Base-by-base conservation (phyloP, 306 rosid genomes). In the Delonix regia region DNA sequence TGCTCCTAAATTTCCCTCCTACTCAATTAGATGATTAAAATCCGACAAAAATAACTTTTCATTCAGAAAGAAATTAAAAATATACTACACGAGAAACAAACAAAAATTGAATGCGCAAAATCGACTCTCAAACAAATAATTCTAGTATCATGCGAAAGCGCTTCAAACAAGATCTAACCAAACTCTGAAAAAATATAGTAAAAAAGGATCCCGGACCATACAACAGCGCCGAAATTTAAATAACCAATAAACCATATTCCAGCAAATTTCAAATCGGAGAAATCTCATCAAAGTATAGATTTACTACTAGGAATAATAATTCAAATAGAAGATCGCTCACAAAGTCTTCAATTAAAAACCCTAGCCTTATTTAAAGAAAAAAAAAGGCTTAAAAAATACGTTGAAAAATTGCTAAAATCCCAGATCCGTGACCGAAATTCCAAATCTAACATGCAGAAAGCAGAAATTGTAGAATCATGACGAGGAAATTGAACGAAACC, bases 101-200 rank as follows among this genome's bases (percentile, higher is more conserved):
- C 6, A 16, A 14, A 45, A 52, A 19, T 44, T 19, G 57, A 76
- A 78, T 78, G 76, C 60, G 30, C 69, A 42, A 48, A 59, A 59
- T 59, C 65, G 14, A 27, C 2, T 27, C n/a, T 25, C 51, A 5
- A 9, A 42, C 48, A 42, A 45, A 45, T 11, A 45, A 45, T 45
- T 45, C 51, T 10, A 45, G 16, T 11, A 11, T 13, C 1, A 1
- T 18, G 51, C 12, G 12, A 14, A 45, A 11, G 4, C 3, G 2
- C 51, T 45, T 2, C 12, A 45, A 45, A 45, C 51, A 45, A 45
- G 51, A 45, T 45, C 51, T 45, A 44, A 44, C 15, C 13, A 44
- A 44, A 1, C 11, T 15, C 10, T 41, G 1, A 41, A 41, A 41
- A 41, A 8, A 41, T 9, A 41, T 6, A 6, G 1, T 41, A 1